phyloP scores from a whole-genome alignment of 2,329 filamentous ascomycete species.

The Aureobasidium sp. region DNA sequence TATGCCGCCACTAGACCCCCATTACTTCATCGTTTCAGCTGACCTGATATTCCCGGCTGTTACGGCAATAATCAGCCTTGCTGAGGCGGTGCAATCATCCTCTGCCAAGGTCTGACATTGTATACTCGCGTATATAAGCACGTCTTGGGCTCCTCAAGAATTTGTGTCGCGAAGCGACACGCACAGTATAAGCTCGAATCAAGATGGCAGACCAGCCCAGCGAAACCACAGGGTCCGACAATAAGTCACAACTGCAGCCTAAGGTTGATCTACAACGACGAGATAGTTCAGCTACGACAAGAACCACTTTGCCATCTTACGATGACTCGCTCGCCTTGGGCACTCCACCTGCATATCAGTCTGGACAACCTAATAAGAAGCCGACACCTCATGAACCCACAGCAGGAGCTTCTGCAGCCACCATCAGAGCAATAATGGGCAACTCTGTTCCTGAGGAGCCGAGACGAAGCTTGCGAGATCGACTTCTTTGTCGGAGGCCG shows the following conservation, averaged over 20 bases:
- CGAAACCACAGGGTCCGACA: background rate
- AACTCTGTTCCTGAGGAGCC: background rate
- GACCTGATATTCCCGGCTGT: background rate
- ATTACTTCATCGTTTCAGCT: background rate
- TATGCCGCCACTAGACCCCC: no score
- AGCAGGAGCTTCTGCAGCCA: conserved; percentile 1
- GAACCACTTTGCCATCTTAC: background rate
- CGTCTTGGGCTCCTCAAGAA: no score
- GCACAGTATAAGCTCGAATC: background rate
- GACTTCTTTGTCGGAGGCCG: background rate
- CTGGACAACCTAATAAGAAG: background rate
- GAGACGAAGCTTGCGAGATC: background rate
- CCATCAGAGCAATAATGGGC: background rate
- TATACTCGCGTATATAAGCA: background rate
- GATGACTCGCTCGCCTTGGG: background rate
- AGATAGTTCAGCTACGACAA: background rate
- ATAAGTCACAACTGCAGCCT: background rate
- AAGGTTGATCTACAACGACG: background rate
- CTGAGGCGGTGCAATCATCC: background rate
- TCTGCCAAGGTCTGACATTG: background rate
- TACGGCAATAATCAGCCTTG: background rate
- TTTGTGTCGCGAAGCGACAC: background rate
- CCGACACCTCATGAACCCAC: background rate
- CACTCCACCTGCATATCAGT: background rate
- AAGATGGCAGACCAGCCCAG: background rate